Evolutionary conservation across 2,329 filamentous ascomycete species (phyloP).

Genomic region (Celoporthe dispersa): DNA sequence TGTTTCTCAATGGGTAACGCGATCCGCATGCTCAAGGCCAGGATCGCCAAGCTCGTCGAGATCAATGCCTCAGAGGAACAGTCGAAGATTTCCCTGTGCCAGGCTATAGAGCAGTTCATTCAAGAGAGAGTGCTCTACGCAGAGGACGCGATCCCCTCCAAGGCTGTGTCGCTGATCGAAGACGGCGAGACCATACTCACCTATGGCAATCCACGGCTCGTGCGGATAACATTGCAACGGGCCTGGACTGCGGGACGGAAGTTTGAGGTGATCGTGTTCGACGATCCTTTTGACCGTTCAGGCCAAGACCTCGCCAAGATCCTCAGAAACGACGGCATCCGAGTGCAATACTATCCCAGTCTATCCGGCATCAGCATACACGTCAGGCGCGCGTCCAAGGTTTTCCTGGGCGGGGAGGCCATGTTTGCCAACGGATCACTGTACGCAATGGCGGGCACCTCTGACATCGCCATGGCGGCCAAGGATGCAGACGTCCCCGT

Average conservation of each 20-base stretch:
- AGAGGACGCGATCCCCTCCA: conserved; percentile 81
- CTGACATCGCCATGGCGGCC: conserved; percentile 83
- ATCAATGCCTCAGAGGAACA: conserved; percentile 80
- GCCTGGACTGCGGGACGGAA: conserved; percentile 72
- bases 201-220: conserved; percentile 83
- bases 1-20: conserved; percentile 97
- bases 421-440: conserved; percentile 95
- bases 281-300: conserved; percentile 63
- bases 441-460: conserved; percentile 86
- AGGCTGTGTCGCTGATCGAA: conserved; percentile 74
- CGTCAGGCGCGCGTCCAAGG: conserved; percentile 67
- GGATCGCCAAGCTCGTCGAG: conserved; percentile 82
- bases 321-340: conserved; percentile 69
- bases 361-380: conserved; percentile 76
- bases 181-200: conserved; percentile 84
- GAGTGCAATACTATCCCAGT: conserved; percentile 79
- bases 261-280: conserved; percentile 85
- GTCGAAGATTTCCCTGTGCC: conserved; percentile 78
- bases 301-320: conserved; percentile 68
- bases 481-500: conserved; percentile 77
- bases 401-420: conserved; percentile 86
- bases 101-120: conserved; percentile 87
- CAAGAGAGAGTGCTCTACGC: conserved; percentile 87
- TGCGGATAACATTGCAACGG: conserved; percentile 78
- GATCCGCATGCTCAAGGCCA: conserved; percentile 90